Conservation (phyloP, 352 stramenopile genomes). For the Achlya hypogyna region DNA sequence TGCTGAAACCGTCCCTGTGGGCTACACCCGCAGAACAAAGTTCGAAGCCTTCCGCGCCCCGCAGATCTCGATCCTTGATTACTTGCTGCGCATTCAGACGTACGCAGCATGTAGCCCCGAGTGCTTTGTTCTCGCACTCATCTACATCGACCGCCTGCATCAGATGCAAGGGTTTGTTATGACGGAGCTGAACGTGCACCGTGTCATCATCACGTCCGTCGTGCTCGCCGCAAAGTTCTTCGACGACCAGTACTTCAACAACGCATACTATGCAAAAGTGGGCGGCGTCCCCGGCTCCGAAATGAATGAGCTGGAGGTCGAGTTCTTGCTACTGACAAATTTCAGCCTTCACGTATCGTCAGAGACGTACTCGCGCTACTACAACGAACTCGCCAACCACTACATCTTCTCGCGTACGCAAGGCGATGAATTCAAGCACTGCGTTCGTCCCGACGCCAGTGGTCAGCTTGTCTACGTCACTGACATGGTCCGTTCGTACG, state of each 20-base stretch:
- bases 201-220: constrained; percentile 95
- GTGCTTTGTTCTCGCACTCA: constrained; percentile 97
- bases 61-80: constrained; percentile 75
- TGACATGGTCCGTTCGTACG: constrained; percentile 21
- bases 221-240: constrained; percentile 99
- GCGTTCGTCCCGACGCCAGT: constrained; percentile 48
- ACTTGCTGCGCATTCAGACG: constrained; percentile 91
- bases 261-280: constrained; percentile 98
- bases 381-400: constrained; percentile 82
- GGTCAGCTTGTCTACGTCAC: constrained; percentile 75
- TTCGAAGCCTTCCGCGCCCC: constrained; percentile 79
- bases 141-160: constrained; percentile 99
- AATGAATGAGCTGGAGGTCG: constrained; percentile 97
- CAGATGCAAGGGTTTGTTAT: constrained; percentile 94
- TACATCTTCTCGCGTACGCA: constrained; percentile 62
- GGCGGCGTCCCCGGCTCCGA: constrained; percentile 86
- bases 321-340: constrained; percentile 97
- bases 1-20: constrained; percentile 40
- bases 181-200: constrained; percentile 96
- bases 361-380: constrained; percentile 87
- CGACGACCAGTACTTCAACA: constrained; percentile 99
- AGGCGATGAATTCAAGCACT: constrained; percentile 53
- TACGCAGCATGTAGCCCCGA: constrained; percentile 97
- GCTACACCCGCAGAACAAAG: constrained; percentile 63
- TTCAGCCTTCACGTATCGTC: constrained; percentile 94